Conservation (phyloP, 345 rosid genomes). For the Anacardium occidentale region DNA sequence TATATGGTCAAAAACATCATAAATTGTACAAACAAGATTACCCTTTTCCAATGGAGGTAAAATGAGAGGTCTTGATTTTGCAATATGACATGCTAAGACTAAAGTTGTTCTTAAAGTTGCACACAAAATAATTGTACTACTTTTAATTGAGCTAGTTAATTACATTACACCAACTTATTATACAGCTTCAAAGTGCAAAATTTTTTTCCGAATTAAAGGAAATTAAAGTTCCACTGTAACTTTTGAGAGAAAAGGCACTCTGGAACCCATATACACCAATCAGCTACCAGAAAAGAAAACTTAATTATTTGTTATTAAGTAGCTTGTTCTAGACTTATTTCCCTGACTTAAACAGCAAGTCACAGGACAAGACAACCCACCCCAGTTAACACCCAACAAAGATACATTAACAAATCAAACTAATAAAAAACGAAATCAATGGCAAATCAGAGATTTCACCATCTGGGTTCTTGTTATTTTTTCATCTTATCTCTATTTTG, state of each 20-base stretch:
- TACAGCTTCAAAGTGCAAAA: slow-evolving; percentile 10
- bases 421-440: neutral
- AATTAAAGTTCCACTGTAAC: neutral
- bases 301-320: neutral
- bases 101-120: neutral
- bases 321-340: neutral
- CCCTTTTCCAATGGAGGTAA: neutral
- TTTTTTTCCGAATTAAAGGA: neutral
- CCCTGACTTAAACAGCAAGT: slow-evolving; percentile 29
- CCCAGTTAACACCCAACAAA: slow-evolving; percentile 21
- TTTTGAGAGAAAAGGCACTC: slow-evolving; percentile 6
- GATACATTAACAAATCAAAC: neutral
- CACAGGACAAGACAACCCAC: slow-evolving; percentile 16
- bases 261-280: slow-evolving; percentile 23
- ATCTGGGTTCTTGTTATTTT: neutral
- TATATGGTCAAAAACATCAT: slow-evolving; percentile 6
- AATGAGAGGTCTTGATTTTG: neutral
- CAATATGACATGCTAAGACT: neutral
- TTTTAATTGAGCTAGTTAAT: neutral
- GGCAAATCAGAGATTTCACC: neutral
- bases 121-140: neutral
- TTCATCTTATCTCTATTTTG: neutral
- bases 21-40: neutral
- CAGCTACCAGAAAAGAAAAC: slow-evolving; percentile 21
- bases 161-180: neutral